phyloP scores from a whole-genome alignment of 306 rosid genomes.

The Bauhinia variegata region DNA sequence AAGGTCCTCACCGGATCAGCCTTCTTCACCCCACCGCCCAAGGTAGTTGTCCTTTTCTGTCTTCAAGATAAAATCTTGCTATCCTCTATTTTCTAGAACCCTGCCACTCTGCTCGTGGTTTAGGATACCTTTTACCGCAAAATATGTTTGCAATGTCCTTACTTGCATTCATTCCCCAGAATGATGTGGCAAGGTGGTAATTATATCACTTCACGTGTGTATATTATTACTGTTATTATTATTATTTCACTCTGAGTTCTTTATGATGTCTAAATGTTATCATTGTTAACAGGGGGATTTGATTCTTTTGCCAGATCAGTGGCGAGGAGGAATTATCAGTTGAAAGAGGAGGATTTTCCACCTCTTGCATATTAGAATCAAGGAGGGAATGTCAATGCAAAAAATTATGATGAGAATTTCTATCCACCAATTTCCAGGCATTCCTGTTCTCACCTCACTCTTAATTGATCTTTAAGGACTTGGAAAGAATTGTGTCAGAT shows the following conservation, averaged over 20 bases:
- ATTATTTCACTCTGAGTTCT: slow-evolving; percentile 25
- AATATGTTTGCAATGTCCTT: background rate
- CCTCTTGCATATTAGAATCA: slow-evolving; percentile 32
- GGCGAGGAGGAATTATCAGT: slow-evolving; percentile 39
- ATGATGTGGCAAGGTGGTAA: no score
- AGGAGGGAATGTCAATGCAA: slow-evolving; percentile 44
- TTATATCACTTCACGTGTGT: background rate
- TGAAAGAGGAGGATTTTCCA: slow-evolving; percentile 51
- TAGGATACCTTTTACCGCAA: background rate
- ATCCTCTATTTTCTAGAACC: slow-evolving; percentile 3
- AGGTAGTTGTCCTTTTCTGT: slow-evolving; percentile 54
- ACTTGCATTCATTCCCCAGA: no score
- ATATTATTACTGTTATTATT: background rate
- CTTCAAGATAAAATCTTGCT: slow-evolving; percentile 5
- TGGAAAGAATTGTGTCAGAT: slow-evolving; percentile 21
- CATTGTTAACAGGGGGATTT: slow-evolving; percentile 52
- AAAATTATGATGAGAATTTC: slow-evolving; percentile 31
- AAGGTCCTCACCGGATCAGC: slow-evolving; percentile 80
- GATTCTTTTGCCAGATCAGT: slow-evolving; percentile 49
- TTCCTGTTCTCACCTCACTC: slow-evolving; percentile 29
- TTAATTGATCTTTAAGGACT: background rate
- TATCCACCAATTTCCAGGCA: slow-evolving; percentile 14
- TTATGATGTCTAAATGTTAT: slow-evolving; percentile 39
- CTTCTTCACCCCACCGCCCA: slow-evolving; percentile 78
- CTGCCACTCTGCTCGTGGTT: background rate